Conservation (phyloP, 192 early-diverging fungal genomes). For the Backusella mclennaniae region DNA sequence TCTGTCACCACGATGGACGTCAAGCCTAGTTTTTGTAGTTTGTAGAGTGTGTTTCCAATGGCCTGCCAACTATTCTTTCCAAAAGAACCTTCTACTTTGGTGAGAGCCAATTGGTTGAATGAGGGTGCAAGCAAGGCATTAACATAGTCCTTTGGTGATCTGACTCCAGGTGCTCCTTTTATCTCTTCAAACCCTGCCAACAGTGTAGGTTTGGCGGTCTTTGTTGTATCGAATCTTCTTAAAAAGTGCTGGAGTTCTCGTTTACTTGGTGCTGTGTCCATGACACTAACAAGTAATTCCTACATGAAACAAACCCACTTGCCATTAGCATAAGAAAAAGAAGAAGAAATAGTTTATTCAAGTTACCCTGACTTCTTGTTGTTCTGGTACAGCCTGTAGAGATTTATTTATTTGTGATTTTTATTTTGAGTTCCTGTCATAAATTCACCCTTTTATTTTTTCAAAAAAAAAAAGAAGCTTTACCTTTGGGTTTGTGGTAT, state of each 20-base stretch:
- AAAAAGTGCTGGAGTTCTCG: conserved; percentile 64
- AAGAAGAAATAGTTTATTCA: neutral
- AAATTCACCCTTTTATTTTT: neutral
- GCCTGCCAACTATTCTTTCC: conserved; percentile 32
- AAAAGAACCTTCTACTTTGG: conserved; percentile 56
- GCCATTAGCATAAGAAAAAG: neutral
- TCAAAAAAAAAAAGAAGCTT: neutral
- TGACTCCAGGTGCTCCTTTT: neutral
- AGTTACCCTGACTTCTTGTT: neutral
- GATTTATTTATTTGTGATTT: neutral
- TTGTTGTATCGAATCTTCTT: conserved; percentile 42
- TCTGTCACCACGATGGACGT: conserved; percentile 66
- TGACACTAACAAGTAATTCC: conserved; percentile 62
- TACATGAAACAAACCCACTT: conserved; percentile 13
- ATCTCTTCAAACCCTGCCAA: neutral
- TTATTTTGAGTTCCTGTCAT: neutral
- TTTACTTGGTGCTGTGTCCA: conserved; percentile 58
- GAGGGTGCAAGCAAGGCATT: conserved; percentile 34
- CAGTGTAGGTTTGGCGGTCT: neutral
- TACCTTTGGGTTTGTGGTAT: neutral
- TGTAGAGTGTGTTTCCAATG: conserved; percentile 57
- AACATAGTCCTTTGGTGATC: conserved; percentile 37
- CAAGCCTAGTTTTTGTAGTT: conserved; percentile 64
- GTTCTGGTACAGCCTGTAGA: neutral
- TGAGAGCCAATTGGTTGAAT: conserved; percentile 57